Base-by-base conservation (phyloP, 805 yeast genomes). In the Ogataea trehaloabstinens region DNA sequence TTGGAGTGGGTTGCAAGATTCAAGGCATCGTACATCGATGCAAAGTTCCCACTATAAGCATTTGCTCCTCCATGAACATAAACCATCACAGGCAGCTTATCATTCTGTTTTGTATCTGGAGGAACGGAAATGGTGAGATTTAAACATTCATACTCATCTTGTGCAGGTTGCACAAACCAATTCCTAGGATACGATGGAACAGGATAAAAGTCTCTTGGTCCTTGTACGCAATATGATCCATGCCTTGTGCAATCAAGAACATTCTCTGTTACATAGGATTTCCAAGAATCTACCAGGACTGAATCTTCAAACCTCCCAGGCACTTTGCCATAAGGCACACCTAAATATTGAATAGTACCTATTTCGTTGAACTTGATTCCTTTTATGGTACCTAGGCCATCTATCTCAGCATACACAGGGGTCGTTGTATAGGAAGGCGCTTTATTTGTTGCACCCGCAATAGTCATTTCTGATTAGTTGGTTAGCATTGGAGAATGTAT, bases 21-120 rank as follows among this genome's bases (percentile, higher is more conserved):
- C 31, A 32, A 24, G 6, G 13, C 31, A 18, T 34, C 37, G 18
- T 34, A 34, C 37, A 34, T 34, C 3, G 31, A 24, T 18, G 41
- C 34, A 18, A 22, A 20, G 15, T 30, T 30, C 7, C 37, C 41
- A 27, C 37, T 29, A 32, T 29, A 29, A 5, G 41, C 36, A 13
- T 29, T 24, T 8, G 41, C 44, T 15, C 49, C 49, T n/a, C 49
- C 49, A 24, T 43, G 40, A 15, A 45, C 42, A 16, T 22, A 45
- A 13, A 45, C 28, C 30, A 40, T 25, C n/a, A 45, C 45, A n/a
- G 49, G 49, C 24, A 44, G 30, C 11, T 24, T 21, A 30, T 28
- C 34, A 18, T 18, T 19, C 10, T 15, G 19, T 2, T 29, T 25
- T 11, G 39, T 35, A 5, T 24, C 41, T 13, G 35, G 21, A 16